Evolutionary conservation across 129 eudicot genomes (phyloP), one percentile per base, ranked within the genome.

Genomic region (Glebionis coronaria): DNA sequence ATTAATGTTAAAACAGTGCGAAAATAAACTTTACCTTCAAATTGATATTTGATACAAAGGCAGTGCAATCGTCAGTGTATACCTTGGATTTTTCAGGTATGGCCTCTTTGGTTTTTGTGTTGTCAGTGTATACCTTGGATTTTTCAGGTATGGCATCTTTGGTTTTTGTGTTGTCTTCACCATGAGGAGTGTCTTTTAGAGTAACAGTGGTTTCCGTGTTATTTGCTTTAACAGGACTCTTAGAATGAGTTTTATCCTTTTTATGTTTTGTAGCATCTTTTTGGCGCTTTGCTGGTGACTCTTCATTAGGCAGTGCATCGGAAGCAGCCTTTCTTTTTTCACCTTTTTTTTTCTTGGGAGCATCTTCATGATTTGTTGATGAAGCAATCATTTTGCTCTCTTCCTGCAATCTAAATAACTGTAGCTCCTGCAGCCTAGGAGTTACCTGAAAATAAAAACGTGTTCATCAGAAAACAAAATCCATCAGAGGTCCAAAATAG

Each of bases 351-450:
- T 82, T 86, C 76, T 71, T 86, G 19, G 66, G 5, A 61, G 38
- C 83, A 40, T 82, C 95, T 44, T 55, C 79, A 38, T 80, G 74
- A 49, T 82, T 90, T 15, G 81, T 63, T 76, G 84, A 68, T n/a
- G 65, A 20, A 59, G 56, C 57, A 67, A 74, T 44, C 77, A 9
- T 69, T 79, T 82, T 82, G 83, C 75, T 74, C 69, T 88, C 98
- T 76, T 93, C 90, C 73, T 84, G 96, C 74, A 74, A 53, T 69
- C 81, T 86, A 61, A 86, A 93, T 27, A 93, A 65, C 78, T 82
- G 98, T 56, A 93, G 83, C 76, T 93, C 98, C 77, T 81, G 90
- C 49, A 93, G 83, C 59, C 98, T 90, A 74, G 96, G 97, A 66
- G 90, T 61, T 67, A 88, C 96, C 98, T 93, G 78, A 11, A 31